Evolutionary conservation across 2,329 filamentous ascomycete species (phyloP).

Genomic region (Tothia fuscella): DNA sequence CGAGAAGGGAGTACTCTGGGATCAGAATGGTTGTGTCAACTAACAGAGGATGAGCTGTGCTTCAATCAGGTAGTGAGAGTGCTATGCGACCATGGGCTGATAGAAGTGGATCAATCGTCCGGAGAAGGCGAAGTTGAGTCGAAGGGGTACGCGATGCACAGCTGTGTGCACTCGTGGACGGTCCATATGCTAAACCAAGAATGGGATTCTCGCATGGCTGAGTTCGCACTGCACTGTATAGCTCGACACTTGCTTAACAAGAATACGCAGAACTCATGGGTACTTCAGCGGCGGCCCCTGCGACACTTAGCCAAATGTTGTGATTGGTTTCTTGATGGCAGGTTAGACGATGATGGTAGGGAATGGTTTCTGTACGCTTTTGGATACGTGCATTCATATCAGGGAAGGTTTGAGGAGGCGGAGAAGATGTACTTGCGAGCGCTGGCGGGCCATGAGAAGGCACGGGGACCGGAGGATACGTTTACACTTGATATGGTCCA

Average conservation of each 20-base stretch:
- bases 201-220: constrained; percentile 13
- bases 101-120: constrained; percentile 15
- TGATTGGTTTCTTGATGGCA: constrained; percentile 12
- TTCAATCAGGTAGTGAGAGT: constrained; percentile 21
- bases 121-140: constrained; percentile 11
- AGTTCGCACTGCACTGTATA: constrained; percentile 14
- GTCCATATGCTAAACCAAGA: constrained; percentile 18
- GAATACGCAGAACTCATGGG: constrained; percentile 14
- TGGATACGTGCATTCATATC: not conserved
- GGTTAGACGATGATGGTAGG: constrained; percentile 11
- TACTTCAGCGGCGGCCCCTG: constrained; percentile 16
- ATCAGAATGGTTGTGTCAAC: constrained; percentile 16
- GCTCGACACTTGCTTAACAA: constrained; percentile 13
- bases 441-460: constrained; percentile 3
- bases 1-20: constrained; percentile 9
- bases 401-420: constrained; percentile 8
- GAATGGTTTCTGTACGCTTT: constrained; percentile 11
- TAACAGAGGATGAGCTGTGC: constrained; percentile 15
- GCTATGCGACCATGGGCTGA: constrained; percentile 21
- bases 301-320: constrained; percentile 12
- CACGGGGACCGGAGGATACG: not conserved
- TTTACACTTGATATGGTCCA: not conserved
- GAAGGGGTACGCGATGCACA: constrained; percentile 23
- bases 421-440: constrained; percentile 11
- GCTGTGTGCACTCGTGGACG: constrained; percentile 25